Evolutionary conservation across 1,284 basidiomycete species (phyloP), one percentile per base, ranked within the genome.

Genomic region (Volvariella volvacea): DNA sequence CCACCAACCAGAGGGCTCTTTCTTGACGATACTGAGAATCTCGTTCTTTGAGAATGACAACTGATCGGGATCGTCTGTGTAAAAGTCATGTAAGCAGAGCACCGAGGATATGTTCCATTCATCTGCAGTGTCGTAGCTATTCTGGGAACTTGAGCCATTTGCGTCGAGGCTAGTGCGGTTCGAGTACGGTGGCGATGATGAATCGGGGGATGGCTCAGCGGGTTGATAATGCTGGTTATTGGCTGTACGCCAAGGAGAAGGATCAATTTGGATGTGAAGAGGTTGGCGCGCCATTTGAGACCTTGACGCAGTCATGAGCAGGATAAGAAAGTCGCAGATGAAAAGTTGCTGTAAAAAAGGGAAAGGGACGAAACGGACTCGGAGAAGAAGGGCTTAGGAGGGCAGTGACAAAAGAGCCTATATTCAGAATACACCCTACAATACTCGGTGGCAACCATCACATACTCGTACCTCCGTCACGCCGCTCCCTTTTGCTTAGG

Each of bases 1-100:
- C 83, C 83, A 88, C 85, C 85, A 88, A 4, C 86, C 85, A 3
- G 77, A 75, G n/a, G 72, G 68, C 58, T 87, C 83, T 57, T 73
- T 68, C 59, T 77, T 78, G 33, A 88, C 67, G 41, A 88, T 67
- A 22, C 76, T 72, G 22, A 88, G 62, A 9, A 87, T 71, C 50
- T 88, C 85, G 49, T 78, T 75, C 62, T 75, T 74, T 31, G 60
- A 60, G 59, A 88, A 86, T 1, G 74, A 64, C 14, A 88, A 68
- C 47, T 82, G 78, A 53, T 72, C 73, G 9, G 68, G 61, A 50
- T 87, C 86, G 15, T 70, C 63, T 2, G 81, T 73, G 16, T 67
- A 55, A 52, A 83, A 88, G 61, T 87, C 80, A 55, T 80, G 73
- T 54, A 83, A 64, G 59, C 82, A 84, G 10, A 83, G 57, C 19